Base-by-base conservation (phyloP, 2,329 filamentous ascomycete species). In the Coniochaeta prunicola region DNA sequence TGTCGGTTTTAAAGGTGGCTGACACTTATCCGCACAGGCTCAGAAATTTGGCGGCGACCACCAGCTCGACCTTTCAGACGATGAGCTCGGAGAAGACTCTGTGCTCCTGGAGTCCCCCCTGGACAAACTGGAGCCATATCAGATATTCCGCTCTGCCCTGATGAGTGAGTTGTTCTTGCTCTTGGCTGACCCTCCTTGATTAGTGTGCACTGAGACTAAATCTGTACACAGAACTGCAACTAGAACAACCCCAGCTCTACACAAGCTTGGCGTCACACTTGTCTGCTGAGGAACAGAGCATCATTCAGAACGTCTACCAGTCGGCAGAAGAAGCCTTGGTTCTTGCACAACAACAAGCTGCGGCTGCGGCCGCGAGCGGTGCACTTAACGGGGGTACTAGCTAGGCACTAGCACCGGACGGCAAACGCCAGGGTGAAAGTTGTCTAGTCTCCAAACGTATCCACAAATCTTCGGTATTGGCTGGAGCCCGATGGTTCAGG, bases 101-200 rank as follows among this genome's bases (percentile, higher is more conserved):
- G 89, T 91, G 60, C 80, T 97, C 57, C 84, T 99, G 2, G 94
- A 99, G 74, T 96, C 93, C 13, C 92, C 93, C 17, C 81, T 99
- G 26, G 94, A 99, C 74, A 94, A 94, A 76, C 82, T 99, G 62
- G 94, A 99, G 75, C 92, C 93, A 2, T 99, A 99, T 69, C 84
- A 87, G 70, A 79, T 96, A 62, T 97, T 99, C 82, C 89, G 91
- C 71, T 80, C 83, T 62, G 87, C 90, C 19, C 78, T 97, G 64
- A 74, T 93, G 69, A 89, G 92, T 96, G 85, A 74, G 90, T 85
- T 26, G 17, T 24, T 24, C 17, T 6, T 34, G 30, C 21, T 15
- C n/a, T 55, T 55, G 30, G 10, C 19, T 55, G 53, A 33, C 34
- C 8, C 24, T 15, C 24, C 26, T 12, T 50, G 33, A 8, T n/a